Base-by-base conservation (phyloP, 2,329 filamentous ascomycete genomes). In the Diaporthe vexans region DNA sequence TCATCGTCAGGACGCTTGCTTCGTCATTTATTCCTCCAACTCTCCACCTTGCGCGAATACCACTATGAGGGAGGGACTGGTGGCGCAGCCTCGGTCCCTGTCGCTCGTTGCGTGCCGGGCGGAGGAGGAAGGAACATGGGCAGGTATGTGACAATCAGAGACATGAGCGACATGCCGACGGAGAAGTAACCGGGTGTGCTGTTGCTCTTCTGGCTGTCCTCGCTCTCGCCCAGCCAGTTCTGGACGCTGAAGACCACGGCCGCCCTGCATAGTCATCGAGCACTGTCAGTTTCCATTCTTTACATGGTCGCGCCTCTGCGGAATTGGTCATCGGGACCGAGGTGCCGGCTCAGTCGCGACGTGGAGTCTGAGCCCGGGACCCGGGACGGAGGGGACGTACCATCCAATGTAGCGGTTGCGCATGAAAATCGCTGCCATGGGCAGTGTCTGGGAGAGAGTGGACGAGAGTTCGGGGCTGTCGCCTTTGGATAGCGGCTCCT, bases 371-470 rank as follows among this genome's bases (percentile, higher is more conserved):
- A 6, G 29, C 29, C 29, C 35, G 10, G 35, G 10, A 11, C 35
- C n/a, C 29, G 61, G 26, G 46, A 24, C 21, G 26, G n/a, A 48
- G 33, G 17, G 24, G 61, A 82, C 86, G 75, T 83, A 91, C 90
- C 91, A 93, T 81, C 91, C 91, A 74, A 93, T 85, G 80, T 90
- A 97, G 89, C 94, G 94, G 86, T 97, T 98, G 78, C 95, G 90
- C 79, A 94, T 97, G 82, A 98, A 97, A 89, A 98, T 97, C 77
- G 95, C 95, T 74, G 94, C 95, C 96, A 98, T 98, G 74, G 96
- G 96, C 81, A 98, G 88, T 48, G 95, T 97, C 81, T 93, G 96
- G 37, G 89, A 86, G 72, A 92, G 81, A 37, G 88, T 94, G 84
- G 93, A 93, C 71, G 91, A 88, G 83, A 97, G 90, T 81, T 98